Evolutionary conservation across 352 stramenopile genomes (phyloP).

Genomic region (Phytophthora parvispora): DNA sequence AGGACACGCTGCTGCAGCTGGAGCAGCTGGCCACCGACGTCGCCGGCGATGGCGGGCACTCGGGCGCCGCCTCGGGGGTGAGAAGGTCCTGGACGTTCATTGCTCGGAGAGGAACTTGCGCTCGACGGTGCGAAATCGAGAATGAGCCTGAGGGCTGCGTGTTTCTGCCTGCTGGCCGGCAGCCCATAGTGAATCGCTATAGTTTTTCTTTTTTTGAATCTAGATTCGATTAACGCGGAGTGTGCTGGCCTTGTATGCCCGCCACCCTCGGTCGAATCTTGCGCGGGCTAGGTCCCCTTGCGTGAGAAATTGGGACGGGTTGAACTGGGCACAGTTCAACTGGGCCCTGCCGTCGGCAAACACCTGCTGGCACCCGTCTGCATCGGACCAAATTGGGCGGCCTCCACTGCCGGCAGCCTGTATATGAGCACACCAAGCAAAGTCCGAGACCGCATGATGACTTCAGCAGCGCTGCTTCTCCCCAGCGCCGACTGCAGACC

Average conservation of each 20-base stretch:
- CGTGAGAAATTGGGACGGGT: not conserved
- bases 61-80: constrained; percentile 8
- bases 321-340: not conserved
- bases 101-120: constrained; percentile 1
- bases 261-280: not conserved
- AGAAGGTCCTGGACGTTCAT: constrained; percentile 70
- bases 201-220: constrained; percentile 73
- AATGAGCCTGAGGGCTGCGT: constrained; percentile 40
- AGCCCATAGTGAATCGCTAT: constrained; percentile 57
- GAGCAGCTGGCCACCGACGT: constrained; percentile 48
- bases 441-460: too few relatives aligned
- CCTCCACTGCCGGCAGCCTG: too few relatives aligned
- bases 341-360: too few relatives aligned
- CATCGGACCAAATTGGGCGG: too few relatives aligned
- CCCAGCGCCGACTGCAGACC: not conserved
- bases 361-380: too few relatives aligned
- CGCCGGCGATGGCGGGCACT: constrained; percentile 48
- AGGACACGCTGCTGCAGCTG: constrained; percentile 33
- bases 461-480: too few relatives aligned
- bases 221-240: constrained; percentile 31
- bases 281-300: not conserved
- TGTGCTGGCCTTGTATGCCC: not conserved
- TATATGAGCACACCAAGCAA: too few relatives aligned
- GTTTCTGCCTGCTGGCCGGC: constrained; percentile 12
- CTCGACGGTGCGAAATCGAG: constrained; percentile 28